These are phyloP conservation scores for Hortaea werneckii DNA, from an alignment of 2,329 filamentous ascomycete species.

Conservation along the genomic window DNA sequence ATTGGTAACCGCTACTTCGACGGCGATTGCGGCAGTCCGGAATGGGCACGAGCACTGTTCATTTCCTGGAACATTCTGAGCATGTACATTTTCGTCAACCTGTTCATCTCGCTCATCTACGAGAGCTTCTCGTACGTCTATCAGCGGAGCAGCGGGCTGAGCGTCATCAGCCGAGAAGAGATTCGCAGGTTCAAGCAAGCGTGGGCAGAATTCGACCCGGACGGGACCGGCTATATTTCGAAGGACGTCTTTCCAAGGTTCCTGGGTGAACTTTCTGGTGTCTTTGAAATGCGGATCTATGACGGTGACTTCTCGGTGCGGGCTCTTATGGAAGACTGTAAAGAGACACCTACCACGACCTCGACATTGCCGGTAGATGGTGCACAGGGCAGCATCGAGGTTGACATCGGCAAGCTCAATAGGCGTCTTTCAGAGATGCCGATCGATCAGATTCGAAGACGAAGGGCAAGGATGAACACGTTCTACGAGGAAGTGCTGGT, in stretches of 20 bases:
- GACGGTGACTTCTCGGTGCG: conserved; percentile 78
- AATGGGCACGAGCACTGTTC: conserved; percentile 83
- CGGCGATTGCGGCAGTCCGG: conserved; percentile 84
- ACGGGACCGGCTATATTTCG: conserved; percentile 81
- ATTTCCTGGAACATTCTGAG: conserved; percentile 97
- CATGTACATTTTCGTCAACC: conserved; percentile 99
- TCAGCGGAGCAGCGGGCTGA: conserved; percentile 87
- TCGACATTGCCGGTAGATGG: conserved; percentile 40
- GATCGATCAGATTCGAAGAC: conserved; percentile 59
- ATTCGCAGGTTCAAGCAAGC: conserved; percentile 96
- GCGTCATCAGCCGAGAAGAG: conserved; percentile 82
- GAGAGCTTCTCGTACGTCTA: conserved; percentile 99
- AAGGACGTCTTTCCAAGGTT: conserved; percentile 83
- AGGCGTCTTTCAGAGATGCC: conserved; percentile 64
- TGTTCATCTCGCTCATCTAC: conserved; percentile 97
- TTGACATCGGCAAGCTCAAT: conserved; percentile 71
- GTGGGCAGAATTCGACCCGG: conserved; percentile 90
- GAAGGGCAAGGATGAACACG: conserved; percentile 73
- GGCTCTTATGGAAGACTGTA: conserved; percentile 78
- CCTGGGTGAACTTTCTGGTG: conserved; percentile 79
- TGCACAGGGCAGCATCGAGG: conserved; percentile 26
- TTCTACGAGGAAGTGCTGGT: conserved; percentile 97
- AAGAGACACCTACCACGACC: conserved; percentile 41
- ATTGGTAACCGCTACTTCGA: conserved; percentile 61
- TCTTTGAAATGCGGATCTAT: conserved; percentile 97